These are phyloP conservation scores for Boletellus ananas DNA, from an alignment of 768 basidiomycete species.

Conservation along the genomic window DNA sequence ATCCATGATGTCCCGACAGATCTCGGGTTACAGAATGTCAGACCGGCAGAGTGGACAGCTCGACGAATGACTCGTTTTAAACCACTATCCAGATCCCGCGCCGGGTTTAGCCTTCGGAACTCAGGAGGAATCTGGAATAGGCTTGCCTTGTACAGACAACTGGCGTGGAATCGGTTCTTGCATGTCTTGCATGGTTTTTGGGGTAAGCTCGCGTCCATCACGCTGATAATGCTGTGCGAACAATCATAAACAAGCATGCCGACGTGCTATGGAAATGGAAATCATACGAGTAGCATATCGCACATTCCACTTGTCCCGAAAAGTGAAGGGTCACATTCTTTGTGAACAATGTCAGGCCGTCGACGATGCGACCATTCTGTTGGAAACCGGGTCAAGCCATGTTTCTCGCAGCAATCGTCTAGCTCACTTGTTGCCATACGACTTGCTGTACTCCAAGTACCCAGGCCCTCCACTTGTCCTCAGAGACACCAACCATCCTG, in stretches of 20 bases:
- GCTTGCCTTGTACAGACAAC: constrained; percentile 83
- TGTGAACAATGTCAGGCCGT: constrained; percentile 87
- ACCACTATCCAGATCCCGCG: constrained; percentile 60
- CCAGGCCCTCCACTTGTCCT: constrained; percentile 92
- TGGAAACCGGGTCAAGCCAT: background rate
- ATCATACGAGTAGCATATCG: constrained; percentile 89
- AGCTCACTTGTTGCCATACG: constrained; percentile 76
- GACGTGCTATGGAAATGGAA: background rate
- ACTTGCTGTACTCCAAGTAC: constrained; percentile 88
- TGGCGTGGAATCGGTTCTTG: constrained; percentile 90
- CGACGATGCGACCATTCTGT: constrained; percentile 87
- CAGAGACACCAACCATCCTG: constrained; percentile 81
- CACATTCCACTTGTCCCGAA: constrained; percentile 93
- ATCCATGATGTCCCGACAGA: background rate
- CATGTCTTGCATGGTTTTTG: constrained; percentile 92
- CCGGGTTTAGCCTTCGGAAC: background rate
- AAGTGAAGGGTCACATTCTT: constrained; percentile 92
- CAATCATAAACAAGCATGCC: background rate
- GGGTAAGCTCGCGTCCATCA: constrained; percentile 84
- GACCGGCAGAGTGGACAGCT: constrained; percentile 90
- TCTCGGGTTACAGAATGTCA: constrained; percentile 52
- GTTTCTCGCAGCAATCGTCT: constrained; percentile 3
- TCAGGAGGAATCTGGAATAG: background rate
- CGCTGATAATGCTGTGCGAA: constrained; percentile 73
- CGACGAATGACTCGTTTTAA: constrained; percentile 82